Evolutionary conservation across 2,329 filamentous ascomycete genomes (phyloP).

Genomic region (Xylariaceae sp.): DNA sequence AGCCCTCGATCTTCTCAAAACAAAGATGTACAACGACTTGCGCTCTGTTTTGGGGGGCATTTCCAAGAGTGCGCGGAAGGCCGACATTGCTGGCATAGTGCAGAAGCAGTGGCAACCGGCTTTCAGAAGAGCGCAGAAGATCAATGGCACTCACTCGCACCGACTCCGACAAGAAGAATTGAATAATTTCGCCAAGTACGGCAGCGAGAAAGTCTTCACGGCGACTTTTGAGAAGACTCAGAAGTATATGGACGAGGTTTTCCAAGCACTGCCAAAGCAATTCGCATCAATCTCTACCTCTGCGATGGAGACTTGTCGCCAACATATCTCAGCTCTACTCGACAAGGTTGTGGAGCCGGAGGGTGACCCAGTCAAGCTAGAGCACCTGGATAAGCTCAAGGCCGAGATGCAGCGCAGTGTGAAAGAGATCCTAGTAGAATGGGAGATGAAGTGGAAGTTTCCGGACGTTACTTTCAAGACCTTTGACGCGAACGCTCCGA

Average conservation of each 20-base stretch:
- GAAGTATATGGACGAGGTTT: not conserved
- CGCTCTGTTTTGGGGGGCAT: not conserved
- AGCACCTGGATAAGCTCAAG: constrained; percentile 2
- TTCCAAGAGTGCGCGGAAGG: not conserved
- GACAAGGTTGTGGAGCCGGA: constrained; percentile 4
- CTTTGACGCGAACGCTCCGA: not conserved
- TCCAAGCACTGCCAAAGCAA: not conserved
- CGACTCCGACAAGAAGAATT: not conserved
- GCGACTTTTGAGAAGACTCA: not conserved
- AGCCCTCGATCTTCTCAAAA: not conserved
- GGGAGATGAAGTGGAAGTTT: not conserved
- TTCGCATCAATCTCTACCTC: not conserved
- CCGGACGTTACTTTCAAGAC: not conserved
- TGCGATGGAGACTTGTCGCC: not conserved
- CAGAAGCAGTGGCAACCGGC: not conserved
- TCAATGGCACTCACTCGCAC: not conserved
- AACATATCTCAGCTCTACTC: constrained; percentile 1
- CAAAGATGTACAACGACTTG: not conserved
- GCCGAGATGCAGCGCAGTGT: not conserved
- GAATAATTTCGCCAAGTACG: not conserved
- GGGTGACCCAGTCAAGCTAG: not conserved
- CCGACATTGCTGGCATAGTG: not conserved
- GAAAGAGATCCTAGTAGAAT: not conserved
- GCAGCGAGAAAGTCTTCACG: not conserved
- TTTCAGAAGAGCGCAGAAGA: not conserved